Percentiles rank a stretch among this genome's conserved stretches.
Conservation (phyloP, 2,329 filamentous ascomycete species). For the Exophiala mesophila region DNA sequence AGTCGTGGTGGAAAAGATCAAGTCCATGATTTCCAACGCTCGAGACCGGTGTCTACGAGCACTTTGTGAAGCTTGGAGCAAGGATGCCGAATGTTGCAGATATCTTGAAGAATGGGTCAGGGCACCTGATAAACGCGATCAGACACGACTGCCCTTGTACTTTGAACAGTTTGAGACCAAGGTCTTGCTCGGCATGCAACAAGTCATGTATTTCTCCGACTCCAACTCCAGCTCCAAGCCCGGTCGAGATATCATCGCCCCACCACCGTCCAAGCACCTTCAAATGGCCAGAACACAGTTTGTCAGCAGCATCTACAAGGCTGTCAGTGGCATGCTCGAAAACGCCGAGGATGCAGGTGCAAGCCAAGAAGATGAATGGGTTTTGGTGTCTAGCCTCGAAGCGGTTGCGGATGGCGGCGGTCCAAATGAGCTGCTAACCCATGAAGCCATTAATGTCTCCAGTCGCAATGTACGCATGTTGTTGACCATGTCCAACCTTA, state of each 20-base stretch:
- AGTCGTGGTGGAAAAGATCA: constrained; percentile 67
- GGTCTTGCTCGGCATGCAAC: constrained; percentile 82
- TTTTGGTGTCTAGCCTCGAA: constrained; percentile 41
- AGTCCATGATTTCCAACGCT: constrained; percentile 67
- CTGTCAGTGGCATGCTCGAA: constrained; percentile 91
- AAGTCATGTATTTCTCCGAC: constrained; percentile 88
- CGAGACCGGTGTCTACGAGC: constrained; percentile 82
- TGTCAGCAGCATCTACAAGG: constrained; percentile 88
- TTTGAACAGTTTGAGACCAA: constrained; percentile 83
- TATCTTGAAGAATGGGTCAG: constrained; percentile 91
- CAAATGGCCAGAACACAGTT: constrained; percentile 91
- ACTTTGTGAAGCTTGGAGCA: constrained; percentile 85
- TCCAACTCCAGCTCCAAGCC: constrained; percentile 66
- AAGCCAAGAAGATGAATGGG: constrained; percentile 52
- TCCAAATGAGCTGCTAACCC: constrained; percentile 38
- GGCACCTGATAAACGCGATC: constrained; percentile 71
- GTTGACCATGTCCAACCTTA: constrained; percentile 86
- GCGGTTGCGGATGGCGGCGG: constrained; percentile 26
- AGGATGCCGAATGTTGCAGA: constrained; percentile 88
- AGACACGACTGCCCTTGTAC: constrained; percentile 83
- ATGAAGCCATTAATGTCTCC: constrained; percentile 49
- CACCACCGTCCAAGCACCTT: constrained; percentile 79
- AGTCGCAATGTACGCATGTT: constrained; percentile 86
- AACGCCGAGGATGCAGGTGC: constrained; percentile 78
- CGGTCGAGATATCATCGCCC: constrained; percentile 71